Evolutionary conservation across 2,329 filamentous ascomycete species (phyloP), one percentile per base, ranked within the genome.

Genomic region (Pseudovirgaria hyperparasitica): DNA sequence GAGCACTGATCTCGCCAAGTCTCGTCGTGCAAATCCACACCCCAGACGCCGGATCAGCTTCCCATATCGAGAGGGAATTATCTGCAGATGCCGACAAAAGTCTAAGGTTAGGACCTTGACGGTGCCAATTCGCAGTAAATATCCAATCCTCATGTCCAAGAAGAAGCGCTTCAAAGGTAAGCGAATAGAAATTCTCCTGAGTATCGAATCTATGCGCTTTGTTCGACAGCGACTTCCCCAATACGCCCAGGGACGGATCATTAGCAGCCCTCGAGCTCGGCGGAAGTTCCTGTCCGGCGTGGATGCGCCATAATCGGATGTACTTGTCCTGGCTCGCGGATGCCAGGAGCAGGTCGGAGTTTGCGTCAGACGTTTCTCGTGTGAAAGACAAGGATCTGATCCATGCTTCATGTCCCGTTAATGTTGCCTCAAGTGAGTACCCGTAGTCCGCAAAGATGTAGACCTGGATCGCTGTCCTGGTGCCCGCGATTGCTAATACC

Each of bases 71-170:
- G 7, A 98, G 63, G 0, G 90, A 94, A 48, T 93, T 96, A 49
- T 98, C 90, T 4, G 90, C 90, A 3, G 90, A 96, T 1, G 87
- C 77, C 2, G 87, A 86, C 4, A 98, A 69, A 6, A 94, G 69
- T 40, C 80, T 82, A 9, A 80, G 62, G 32, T 65, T 71, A 11
- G 36, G 32, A 25, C 52, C 55, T 32, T 61, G 56, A 9, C 55
- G 44, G 22, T 60, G 62, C 86, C 86, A 94, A 29, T 66, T 64
- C 2, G 82, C 76, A 30, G 81, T 92, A 54, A 93, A 96, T 31
- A 98, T 87, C 90, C 90, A 98, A 46, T 98, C 90, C 48, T 98
- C 90, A 46, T 98, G 90, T 6, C 90, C 90, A 3, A 98, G 70
- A 5, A 98, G 67, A 3, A 98, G 63, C 1, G 90, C 90, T 52